phyloP scores from a whole-genome alignment of 768 basidiomycete genomes.

The Suillus bovinus region DNA sequence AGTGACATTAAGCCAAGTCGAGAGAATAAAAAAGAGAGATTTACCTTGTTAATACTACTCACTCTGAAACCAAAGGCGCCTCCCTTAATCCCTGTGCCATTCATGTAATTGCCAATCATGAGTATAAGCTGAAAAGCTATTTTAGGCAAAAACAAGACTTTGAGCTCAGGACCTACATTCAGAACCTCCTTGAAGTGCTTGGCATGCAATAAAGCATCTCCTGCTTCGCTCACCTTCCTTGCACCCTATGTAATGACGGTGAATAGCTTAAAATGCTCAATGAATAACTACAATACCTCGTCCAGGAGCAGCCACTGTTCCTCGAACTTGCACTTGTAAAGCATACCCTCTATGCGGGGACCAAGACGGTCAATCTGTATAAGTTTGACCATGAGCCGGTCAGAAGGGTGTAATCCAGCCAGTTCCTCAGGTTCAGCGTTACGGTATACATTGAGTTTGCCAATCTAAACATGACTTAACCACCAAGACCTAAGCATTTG shows the following conservation, averaged over 20 bases:
- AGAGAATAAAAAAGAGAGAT: conserved; percentile 12
- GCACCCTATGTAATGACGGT: conserved; percentile 57
- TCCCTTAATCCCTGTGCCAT: conserved; percentile 93
- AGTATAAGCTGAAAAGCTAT: conserved; percentile 68
- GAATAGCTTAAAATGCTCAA: neutral
- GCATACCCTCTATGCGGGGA: conserved; percentile 93
- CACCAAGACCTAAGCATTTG: neutral
- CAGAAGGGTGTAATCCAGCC: conserved; percentile 86
- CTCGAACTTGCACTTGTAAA: conserved; percentile 86
- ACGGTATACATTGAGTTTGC: conserved; percentile 87
- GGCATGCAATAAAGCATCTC: conserved; percentile 77
- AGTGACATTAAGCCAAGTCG: conserved; percentile 8
- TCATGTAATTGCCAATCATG: conserved; percentile 97
- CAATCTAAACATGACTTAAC: conserved; percentile 50
- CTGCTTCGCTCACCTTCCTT: conserved; percentile 78
- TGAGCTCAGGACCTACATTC: conserved; percentile 52
- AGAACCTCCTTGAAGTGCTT: conserved; percentile 87
- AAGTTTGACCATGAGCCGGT: conserved; percentile 94
- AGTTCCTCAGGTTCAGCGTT: conserved; percentile 87
- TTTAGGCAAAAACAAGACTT: conserved; percentile 2
- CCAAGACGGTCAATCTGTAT: conserved; percentile 91
- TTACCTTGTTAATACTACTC: conserved; percentile 95
- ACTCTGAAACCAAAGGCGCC: conserved; percentile 97
- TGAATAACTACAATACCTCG: conserved; percentile 52
- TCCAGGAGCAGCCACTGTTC: conserved; percentile 83